phyloP scores from a whole-genome alignment of 352 stramenopile genomes.

The Phytophthora nicotianae region DNA sequence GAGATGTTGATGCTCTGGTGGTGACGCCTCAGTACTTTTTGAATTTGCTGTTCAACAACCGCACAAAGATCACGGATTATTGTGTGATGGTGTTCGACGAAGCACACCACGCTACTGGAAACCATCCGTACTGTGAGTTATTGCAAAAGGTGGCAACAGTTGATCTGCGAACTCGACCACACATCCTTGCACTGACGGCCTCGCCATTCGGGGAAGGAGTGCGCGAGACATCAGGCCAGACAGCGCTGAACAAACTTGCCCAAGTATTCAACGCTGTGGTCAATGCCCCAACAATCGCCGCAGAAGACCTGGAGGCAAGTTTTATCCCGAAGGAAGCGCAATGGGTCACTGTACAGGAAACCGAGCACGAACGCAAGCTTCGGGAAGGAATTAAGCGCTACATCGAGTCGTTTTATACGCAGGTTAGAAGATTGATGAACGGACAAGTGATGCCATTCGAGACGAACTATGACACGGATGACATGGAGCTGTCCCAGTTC shows the following conservation, averaged over 20 bases:
- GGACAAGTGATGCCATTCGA: constrained; percentile 49
- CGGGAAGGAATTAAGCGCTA: constrained; percentile 50
- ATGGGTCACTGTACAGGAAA: constrained; percentile 59
- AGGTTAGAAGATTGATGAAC: constrained; percentile 31
- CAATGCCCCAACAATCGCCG: constrained; percentile 66
- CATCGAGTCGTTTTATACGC: constrained; percentile 45
- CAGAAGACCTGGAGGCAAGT: constrained; percentile 46
- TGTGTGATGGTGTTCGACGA: constrained; percentile 84
- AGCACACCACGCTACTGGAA: constrained; percentile 73
- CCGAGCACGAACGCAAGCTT: constrained; percentile 39
- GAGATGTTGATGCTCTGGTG: constrained; percentile 50
- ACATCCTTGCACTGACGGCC: constrained; percentile 69
- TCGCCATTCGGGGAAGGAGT: constrained; percentile 74
- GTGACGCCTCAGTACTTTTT: constrained; percentile 76
- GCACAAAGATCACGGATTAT: constrained; percentile 56
- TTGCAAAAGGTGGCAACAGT: constrained; percentile 46
- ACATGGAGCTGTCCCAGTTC: constrained; percentile 60
- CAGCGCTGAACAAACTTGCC: constrained; percentile 44
- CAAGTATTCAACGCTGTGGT: constrained; percentile 54
- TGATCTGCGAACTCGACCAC: constrained; percentile 34
- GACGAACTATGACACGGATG: constrained; percentile 54
- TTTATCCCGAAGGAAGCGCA: constrained; percentile 65
- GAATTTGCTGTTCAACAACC: constrained; percentile 52
- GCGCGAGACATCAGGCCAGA: constrained; percentile 39
- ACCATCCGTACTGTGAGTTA: constrained; percentile 67